Percentiles rank a stretch among this genome's conserved stretches.
These are phyloP conservation scores for Solanum pennellii DNA, from an alignment of 257 asterid genomes.

Conservation along the genomic window DNA sequence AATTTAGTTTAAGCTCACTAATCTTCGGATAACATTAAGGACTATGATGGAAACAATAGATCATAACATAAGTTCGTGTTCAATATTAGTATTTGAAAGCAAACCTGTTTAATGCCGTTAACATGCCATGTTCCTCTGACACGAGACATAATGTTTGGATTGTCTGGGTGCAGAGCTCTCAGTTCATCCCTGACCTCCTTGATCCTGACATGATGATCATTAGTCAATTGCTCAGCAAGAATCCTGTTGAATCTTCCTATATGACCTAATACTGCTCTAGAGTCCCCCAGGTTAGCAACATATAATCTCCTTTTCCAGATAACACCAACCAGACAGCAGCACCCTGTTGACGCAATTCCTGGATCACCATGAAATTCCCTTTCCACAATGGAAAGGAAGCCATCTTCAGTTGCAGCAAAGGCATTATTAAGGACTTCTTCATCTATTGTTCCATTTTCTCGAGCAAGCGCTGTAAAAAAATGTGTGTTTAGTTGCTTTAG, in stretches of 20 bases:
- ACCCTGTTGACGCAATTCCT: conserved; percentile 45
- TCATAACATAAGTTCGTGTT: background rate
- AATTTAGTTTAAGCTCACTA: too few relatives aligned
- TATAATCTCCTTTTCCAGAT: conserved; percentile 49
- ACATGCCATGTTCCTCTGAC: conserved; percentile 64
- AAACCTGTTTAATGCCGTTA: conserved; percentile 86
- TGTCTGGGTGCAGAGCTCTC: conserved; percentile 49
- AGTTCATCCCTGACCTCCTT: conserved; percentile 71
- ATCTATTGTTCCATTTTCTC: conserved; percentile 41
- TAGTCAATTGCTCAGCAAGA: conserved; percentile 61
- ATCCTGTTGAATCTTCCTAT: conserved; percentile 31
- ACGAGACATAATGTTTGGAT: conserved; percentile 37
- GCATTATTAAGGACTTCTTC: conserved; percentile 46
- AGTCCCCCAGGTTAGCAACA: conserved; percentile 77
- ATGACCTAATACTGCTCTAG: conserved; percentile 73
- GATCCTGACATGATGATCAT: conserved; percentile 56
- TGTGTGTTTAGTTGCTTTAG: background rate
- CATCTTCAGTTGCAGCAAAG: conserved; percentile 54
- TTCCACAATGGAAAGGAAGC: conserved; percentile 38
- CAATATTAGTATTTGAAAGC: background rate
- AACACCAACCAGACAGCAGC: conserved; percentile 79
- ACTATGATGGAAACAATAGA: too few relatives aligned
- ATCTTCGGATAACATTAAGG: too few relatives aligned
- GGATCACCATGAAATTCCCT: conserved; percentile 34
- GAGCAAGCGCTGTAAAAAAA: conserved; percentile 41